phyloP scores from a whole-genome alignment of 1,284 basidiomycete genomes.

The Heterobasidion occidentale region DNA sequence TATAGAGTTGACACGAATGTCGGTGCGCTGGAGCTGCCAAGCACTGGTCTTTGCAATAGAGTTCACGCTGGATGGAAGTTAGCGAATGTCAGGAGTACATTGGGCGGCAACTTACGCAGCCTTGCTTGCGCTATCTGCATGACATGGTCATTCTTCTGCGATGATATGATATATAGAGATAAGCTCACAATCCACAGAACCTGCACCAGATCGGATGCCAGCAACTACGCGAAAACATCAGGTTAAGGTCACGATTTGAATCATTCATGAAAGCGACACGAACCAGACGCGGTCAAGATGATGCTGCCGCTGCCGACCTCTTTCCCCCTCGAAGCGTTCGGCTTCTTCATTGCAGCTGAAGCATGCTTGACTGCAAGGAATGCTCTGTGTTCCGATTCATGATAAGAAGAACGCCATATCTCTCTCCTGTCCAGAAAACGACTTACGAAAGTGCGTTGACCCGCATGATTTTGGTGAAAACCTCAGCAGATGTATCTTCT shows the following conservation, averaged over 20 bases:
- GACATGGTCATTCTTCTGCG: neutral
- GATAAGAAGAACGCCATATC: neutral
- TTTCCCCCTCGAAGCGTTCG: conserved; percentile 61
- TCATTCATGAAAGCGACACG: conserved; percentile 14
- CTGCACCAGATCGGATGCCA: conserved; percentile 81
- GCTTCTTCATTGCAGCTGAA: conserved; percentile 71
- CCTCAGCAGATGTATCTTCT: conserved; percentile 51
- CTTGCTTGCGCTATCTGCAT: conserved; percentile 78
- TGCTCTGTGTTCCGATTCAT: conserved; percentile 42
- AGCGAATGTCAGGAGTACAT: conserved; percentile 5
- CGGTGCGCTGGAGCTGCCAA: conserved; percentile 76
- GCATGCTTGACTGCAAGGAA: conserved; percentile 90
- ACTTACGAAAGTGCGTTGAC: conserved; percentile 79
- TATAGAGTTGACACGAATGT: conserved; percentile 85
- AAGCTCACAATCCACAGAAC: conserved; percentile 73
- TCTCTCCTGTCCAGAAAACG: neutral
- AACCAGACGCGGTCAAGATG: conserved; percentile 84
- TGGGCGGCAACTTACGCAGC: conserved; percentile 56
- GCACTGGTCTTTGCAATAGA: conserved; percentile 78
- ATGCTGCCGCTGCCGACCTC: conserved; percentile 72
- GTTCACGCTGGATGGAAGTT: conserved; percentile 55
- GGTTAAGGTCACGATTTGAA: too few species aligned
- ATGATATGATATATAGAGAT: neutral
- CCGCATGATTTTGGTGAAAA: conserved; percentile 71
- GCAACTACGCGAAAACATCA: conserved; percentile 48